Evolutionary conservation across 108 stramenopile genomes (phyloP), one percentile per base, ranked within the genome.

Genomic region (Nannochloropsis oceanica): DNA sequence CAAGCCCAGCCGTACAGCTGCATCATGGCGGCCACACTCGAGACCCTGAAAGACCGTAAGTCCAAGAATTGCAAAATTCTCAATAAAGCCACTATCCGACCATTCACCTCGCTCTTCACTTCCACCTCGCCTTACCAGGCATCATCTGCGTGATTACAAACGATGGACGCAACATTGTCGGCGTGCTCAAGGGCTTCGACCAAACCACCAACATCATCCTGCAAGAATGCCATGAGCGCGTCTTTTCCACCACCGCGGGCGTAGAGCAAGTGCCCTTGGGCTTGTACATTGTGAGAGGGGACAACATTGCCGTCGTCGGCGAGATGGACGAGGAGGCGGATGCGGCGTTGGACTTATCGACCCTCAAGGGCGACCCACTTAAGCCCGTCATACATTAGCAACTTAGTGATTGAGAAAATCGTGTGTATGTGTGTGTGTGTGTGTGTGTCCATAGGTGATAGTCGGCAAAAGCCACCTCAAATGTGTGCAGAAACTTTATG

Each of bases 191-290:
- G 59, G 91, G 91, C 12, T 90, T 87, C 44, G 91, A 91, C 46
- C 91, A 91, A 83, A 88, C 91, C 79, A 91, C 82, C 87, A 91
- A 91, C 88, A 46, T 91, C 14, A 88, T 91, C 81, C 44, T 91
- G 84, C 90, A 91, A n/a, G 79, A 84, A n/a, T 91, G 91, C 84
- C 89, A 87, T 84, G 91, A 91, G 89, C 80, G 91, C 44, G 85
- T 91, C 27, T 91, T 88, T 80, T 90, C 90, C 26, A 81, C 83
- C n/a, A 80, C 87, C n/a, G 84, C 84, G 27, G 91, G 90, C 42
- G 90, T 91, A 18, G 89, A 89, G 43, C 89, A 91, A 87, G 89
- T 89, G 8, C 81, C 83, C 42, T 87, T 91, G 7, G 91, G 91
- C 18, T 84, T 91, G 42, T 91, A 91, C 84, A 91, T 91, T 43